Base-by-base conservation (phyloP, 2,329 filamentous ascomycete species). In the Alternaria rosae region DNA sequence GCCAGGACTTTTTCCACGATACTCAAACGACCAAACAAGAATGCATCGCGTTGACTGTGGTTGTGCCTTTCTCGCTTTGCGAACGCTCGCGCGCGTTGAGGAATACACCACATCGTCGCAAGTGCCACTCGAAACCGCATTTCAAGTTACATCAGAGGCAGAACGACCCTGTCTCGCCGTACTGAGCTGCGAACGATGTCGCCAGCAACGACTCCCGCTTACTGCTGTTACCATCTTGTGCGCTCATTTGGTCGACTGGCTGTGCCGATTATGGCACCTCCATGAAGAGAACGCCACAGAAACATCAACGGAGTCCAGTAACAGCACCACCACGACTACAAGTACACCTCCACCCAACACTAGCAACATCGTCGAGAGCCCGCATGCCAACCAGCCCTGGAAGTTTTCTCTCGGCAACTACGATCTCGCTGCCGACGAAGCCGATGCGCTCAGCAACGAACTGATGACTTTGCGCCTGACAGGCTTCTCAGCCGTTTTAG, bases 391-490 rank as follows among this genome's bases (percentile, higher is more conserved):
- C 12, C 48, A 47, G 51, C 30, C 51, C 15, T 62, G 56, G 60
- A 59, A 59, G 28, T 62, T 62, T 30, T 62, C 60, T 12, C 52
- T 62, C 6, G 60, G 60, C 15, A 59, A 32, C 57, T 63, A 63
- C 20, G 57, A 63, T 53, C 52, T 60, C 25, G 57, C 57, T 21
- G 57, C 57, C 20, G 61, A 63, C 47, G 61, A 63, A 50, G 61
- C 61, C 30, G 57, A 63, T 53, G 61, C 61, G 47, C 57, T 63
- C 52, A 60, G 61, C 41, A 60, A 60, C 25, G 61, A 63, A 50
- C 42, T 63, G 8, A 63, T 63, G 57, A 60, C 47, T 38, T 53
- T 63, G 25, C 61, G 61, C 11, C 57, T 63, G 23, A 60, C 61
- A 8, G 54, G 42, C 43, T 55, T 63, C 28, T 63, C 57, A 11